Conservation (phyloP, 305 asterid genomes). For the Plantago coronopus region DNA sequence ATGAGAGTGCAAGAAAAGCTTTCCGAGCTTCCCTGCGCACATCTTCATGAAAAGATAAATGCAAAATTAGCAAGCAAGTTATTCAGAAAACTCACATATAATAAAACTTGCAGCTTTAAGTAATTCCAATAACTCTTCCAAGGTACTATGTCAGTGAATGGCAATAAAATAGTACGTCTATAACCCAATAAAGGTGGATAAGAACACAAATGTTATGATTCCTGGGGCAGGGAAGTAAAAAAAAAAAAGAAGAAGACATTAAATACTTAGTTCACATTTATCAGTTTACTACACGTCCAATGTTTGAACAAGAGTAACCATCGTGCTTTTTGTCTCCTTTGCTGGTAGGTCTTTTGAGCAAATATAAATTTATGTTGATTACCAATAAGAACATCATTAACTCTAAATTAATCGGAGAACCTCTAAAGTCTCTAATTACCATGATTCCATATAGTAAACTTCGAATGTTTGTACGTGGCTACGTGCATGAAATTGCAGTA, state of each 20-base stretch:
- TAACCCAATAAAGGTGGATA: too few species aligned
- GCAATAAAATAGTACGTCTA: neutral
- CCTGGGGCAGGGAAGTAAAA: too few species aligned
- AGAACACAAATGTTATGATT: too few species aligned
- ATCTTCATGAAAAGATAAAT: constrained; percentile 44
- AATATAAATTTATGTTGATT: too few species aligned
- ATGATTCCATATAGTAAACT: constrained; percentile 5
- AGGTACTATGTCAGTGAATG: neutral
- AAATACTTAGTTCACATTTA: neutral
- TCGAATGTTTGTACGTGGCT: constrained; percentile 8
- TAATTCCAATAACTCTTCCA: neutral
- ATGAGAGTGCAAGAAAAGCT: constrained; percentile 66
- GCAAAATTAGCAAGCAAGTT: constrained; percentile 21
- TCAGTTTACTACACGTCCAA: neutral
- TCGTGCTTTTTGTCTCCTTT: too few species aligned
- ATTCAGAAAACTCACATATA: constrained; percentile 1
- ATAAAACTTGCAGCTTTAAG: neutral
- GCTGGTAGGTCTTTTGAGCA: too few species aligned
- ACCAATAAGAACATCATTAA: too few species aligned
- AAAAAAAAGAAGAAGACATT: too few species aligned
- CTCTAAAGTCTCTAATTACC: too few species aligned
- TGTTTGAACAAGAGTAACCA: neutral
- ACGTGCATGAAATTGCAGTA: too few species aligned
- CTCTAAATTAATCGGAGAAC: too few species aligned
- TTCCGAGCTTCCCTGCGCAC: constrained; percentile 73